Percentiles rank a stretch among this genome's conserved stretches.
Conservation (phyloP, 192 early-diverging fungal genomes). For the Gryganskiella cystojenkinii region DNA sequence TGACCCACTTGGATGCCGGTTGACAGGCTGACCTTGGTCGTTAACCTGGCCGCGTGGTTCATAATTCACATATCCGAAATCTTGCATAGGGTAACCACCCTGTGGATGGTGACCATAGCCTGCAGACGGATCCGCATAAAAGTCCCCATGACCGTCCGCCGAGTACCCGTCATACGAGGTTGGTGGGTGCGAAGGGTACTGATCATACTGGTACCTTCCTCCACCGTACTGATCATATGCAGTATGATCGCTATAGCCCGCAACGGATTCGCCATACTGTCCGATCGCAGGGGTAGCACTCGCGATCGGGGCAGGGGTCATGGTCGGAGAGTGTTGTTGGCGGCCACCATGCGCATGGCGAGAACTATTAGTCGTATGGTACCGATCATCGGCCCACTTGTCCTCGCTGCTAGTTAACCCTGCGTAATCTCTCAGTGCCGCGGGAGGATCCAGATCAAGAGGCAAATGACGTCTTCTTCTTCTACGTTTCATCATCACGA, state of each 20-base stretch:
- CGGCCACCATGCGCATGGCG: neutral
- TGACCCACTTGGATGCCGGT: no score
- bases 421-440: constrained; percentile 12
- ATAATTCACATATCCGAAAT: constrained; percentile 14
- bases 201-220: constrained; percentile 9
- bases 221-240: constrained; percentile 11
- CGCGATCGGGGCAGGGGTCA: constrained; percentile 18
- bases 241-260: neutral
- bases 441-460: constrained; percentile 23
- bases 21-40: no score
- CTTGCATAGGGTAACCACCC: constrained; percentile 15
- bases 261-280: constrained; percentile 12
- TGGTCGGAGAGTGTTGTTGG: neutral
- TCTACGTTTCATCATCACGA: constrained; percentile 43
- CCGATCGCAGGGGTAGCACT: constrained; percentile 21
- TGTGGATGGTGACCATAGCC: constrained; percentile 6
- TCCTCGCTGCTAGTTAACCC: no score
- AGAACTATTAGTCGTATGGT: neutral
- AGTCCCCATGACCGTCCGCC: no score
- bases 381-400: neutral
- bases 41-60: neutral
- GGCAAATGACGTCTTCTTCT: constrained; percentile 35
- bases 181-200: neutral
- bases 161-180: no score
- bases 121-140: neutral